Evolutionary conservation across 2,329 filamentous ascomycete species (phyloP), one percentile per base, ranked within the genome.

Genomic region (Fusarium nisikadoi): DNA sequence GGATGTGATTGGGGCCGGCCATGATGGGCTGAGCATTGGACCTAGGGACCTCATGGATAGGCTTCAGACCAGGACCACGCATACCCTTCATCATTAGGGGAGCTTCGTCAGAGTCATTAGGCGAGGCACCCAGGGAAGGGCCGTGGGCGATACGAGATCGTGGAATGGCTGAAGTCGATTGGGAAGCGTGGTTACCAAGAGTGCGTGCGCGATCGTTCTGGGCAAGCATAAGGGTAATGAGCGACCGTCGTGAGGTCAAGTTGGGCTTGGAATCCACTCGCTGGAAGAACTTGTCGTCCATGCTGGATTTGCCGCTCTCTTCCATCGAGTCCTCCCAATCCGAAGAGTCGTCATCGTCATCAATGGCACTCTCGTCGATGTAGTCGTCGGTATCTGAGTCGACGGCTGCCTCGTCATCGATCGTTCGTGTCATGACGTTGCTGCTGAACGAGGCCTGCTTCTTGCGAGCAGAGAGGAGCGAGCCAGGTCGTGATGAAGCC

Each of bases 201-300:
- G 86, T 91, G 77, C 86, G 87, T 52, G 91, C 88, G 55, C 93
- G 91, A 80, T 93, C 92, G 72, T 90, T 92, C 79, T 97, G 91
- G 17, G 86, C 92, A 80, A 99, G 90, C 87, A 95, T 92, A 57
- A 95, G 91, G 2, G 95, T 98, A 73, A 99, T 92, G 43, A 98
- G 89, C 5, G 95, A 98, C 55, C 93, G 92, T 53, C 93, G 91
- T 3, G 95, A 97, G 5, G 93, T 92, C 31, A 98, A 86, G 78
- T 97, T 94, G 12, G 91, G 90, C 80, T 91, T 91, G 43, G 95
- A 98, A 80, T 97, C 94, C 53, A 98, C 94, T 13, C 96, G 92
- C 81, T 95, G 91, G 87, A 99, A 99, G 76, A 94, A 86, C 77
- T 90, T 91, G 68, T 96, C 92, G 69, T 96, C 93, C 56, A 94